Percentiles rank a stretch among this genome's conserved stretches.
These are phyloP conservation scores for Nicotiana tabacum DNA, from an alignment of 257 asterid species.

Conservation along the genomic window DNA sequence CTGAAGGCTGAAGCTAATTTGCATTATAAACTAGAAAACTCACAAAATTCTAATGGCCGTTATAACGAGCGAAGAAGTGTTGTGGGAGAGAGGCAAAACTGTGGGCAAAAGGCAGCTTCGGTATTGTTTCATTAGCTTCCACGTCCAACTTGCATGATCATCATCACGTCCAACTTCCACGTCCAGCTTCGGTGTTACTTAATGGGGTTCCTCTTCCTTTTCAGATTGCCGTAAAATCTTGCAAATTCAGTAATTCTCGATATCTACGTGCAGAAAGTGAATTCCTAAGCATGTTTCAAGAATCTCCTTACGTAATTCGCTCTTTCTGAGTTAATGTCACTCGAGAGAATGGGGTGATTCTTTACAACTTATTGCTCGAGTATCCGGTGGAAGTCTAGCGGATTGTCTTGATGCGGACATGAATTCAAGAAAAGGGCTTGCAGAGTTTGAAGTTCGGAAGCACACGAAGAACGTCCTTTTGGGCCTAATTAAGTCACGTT, in stretches of 20 bases:
- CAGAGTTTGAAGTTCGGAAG: not conserved
- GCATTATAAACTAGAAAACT: no score
- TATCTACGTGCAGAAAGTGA: not conserved
- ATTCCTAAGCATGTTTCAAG: not conserved
- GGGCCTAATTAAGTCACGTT: not conserved
- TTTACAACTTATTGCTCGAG: not conserved
- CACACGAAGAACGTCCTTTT: not conserved
- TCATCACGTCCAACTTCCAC: no score
- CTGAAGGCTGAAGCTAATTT: no score
- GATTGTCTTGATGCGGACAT: not conserved
- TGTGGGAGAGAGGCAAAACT: not conserved
- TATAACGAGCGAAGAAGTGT: no score
- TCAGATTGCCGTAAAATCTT: slow-evolving; percentile 1
- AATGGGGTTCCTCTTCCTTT: not conserved
- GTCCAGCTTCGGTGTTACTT: no score
- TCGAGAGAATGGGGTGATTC: not conserved
- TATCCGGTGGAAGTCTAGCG: not conserved
- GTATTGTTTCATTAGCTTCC: slow-evolving; percentile 2
- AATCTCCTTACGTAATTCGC: not conserved
- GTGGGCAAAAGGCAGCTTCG: not conserved
- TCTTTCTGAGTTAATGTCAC: slow-evolving; percentile 7
- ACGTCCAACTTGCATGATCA: not conserved
- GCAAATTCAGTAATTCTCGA: not conserved
- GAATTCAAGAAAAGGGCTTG: not conserved
- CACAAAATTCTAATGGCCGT: no score